Evolutionary conservation across 192 early-diverging fungal species (phyloP), one percentile per base, ranked within the genome.

Genomic region (Umbelopsis vinacea): DNA sequence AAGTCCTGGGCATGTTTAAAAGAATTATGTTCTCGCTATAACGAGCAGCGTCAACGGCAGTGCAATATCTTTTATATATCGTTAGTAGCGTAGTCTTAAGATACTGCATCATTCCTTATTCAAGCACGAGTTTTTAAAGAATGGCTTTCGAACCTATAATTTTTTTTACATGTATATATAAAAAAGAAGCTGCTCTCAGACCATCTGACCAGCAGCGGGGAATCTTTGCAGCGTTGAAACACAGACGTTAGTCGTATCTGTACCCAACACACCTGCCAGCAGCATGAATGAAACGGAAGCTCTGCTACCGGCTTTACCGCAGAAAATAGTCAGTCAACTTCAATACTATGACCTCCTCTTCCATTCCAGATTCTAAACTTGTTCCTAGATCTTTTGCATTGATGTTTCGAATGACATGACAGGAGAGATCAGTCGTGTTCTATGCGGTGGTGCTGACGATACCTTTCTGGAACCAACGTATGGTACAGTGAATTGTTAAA

Each of bases 371-470:
- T 14, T 19, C 57, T 63, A 12, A 38, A 10, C 14, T 7, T 22
- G 6, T 54, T 26, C 26, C 17, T 63, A 63, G 57, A 63, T 63
- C 26, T 63, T 63, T 37, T 63, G 57, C 57, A 63, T 63, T 63
- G 57, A 63, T 29, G 57, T 63, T n/a, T 22, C 57, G 14, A 38
- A 63, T 63, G 57, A 63, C 33, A 19, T 63, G 57, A 63, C 57
- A 4, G 19, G 23, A 26, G 57, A 63, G 12, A 22, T 63, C 17
- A 63, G 26, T 29, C 26, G 24, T n/a, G 29, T 63, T 19, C 57
- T 63, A 14, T 63, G 57, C 33, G 57, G 57, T 15, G 57, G 57
- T 12, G 33, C 57, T 0, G 57, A 63, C 10, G 57, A 63, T 38
- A 63, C 57, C 33, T 63, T 37, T 37, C 17, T 17, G 19, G 57